Base-by-base conservation (phyloP, 495 filamentous ascomycete species). In the Annulohypoxylon stygium region DNA sequence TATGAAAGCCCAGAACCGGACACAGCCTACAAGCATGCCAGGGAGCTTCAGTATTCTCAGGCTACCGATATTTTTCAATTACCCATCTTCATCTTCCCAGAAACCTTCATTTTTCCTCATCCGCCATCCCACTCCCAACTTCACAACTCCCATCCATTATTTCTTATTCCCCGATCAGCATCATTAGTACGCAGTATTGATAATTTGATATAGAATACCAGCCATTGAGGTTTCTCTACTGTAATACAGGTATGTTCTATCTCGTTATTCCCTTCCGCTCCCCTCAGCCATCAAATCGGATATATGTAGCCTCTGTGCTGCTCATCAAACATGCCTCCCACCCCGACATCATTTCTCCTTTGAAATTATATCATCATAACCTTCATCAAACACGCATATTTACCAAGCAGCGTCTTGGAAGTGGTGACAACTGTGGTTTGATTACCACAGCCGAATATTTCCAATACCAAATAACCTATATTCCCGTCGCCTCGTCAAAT, bases 311-410 rank as follows among this genome's bases (percentile, higher is more conserved):
- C 30, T 30, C 30, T 30, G 5, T 3, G 30, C 5, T 30, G 30
- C 30, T 30, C 5, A 30, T 30, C 30, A 30, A 30, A 30, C 30
- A 30, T n/a, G 2, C 4, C 14, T 43, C 39, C 4, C 39, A 4
- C 12, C 14, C 12, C 39, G 12, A 43, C 26, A 39, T 12, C 50
- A 47, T 14, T 60, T 73, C n/a, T 73, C 57, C 26, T 51, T 47
- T 48, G 71, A 39, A 43, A 72, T 12, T 33, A 71, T 30, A 65
- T 67, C 20, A 10, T 34, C 45, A 5, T 51, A 45, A 2, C 55
- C 72, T 2, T 43, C 67, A 2, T 59, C 60, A 18, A 50, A 33
- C 0, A 61, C 30, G 25, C 16, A 53, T 6, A 30, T 18, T 47
- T 47, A 8, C 16, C 43, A 8, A 47, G 43, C 8, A 20, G 5